Conservation (phyloP, 352 stramenopile genomes). For the Phytophthora multivora region DNA sequence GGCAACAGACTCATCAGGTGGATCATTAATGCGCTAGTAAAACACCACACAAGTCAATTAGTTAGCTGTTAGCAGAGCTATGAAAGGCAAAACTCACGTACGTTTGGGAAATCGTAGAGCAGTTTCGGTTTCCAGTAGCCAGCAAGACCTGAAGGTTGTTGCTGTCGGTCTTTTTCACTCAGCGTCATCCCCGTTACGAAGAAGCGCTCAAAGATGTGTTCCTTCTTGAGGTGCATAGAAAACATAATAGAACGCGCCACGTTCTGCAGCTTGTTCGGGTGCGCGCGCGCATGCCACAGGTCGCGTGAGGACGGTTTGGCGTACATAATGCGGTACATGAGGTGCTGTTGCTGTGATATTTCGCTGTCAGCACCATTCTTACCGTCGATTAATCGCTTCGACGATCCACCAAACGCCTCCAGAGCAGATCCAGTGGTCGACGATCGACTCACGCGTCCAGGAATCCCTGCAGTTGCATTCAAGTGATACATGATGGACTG, state of each 20-base stretch:
- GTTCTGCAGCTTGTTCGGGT: conserved; percentile 56
- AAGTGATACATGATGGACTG: conserved; percentile 39
- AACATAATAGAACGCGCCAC: conserved; percentile 77
- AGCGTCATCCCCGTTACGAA: conserved; percentile 66
- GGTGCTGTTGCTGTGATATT: conserved; percentile 46
- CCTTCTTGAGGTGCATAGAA: conserved; percentile 82
- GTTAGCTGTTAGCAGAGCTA: background rate
- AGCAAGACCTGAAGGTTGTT: conserved; percentile 35
- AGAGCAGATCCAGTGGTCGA: conserved; percentile 56
- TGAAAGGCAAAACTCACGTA: conserved; percentile 28
- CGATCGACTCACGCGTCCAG: conserved; percentile 52
- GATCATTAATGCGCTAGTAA: conserved; percentile 34
- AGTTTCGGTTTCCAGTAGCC: conserved; percentile 78
- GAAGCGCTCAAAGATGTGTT: conserved; percentile 86
- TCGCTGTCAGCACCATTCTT: conserved; percentile 25
- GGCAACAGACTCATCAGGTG: conserved; percentile 56
- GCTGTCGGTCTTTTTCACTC: conserved; percentile 38
- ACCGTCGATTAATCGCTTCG: conserved; percentile 27
- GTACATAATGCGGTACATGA: conserved; percentile 85
- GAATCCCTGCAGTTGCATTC: conserved; percentile 13
- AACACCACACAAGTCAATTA: background rate
- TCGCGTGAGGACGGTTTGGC: conserved; percentile 61
- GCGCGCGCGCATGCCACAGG: conserved; percentile 61
- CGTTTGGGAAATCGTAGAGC: conserved; percentile 70
- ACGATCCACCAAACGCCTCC: conserved; percentile 30